Conservation (phyloP, 768 basidiomycete species). For the Boletus patriciae region DNA sequence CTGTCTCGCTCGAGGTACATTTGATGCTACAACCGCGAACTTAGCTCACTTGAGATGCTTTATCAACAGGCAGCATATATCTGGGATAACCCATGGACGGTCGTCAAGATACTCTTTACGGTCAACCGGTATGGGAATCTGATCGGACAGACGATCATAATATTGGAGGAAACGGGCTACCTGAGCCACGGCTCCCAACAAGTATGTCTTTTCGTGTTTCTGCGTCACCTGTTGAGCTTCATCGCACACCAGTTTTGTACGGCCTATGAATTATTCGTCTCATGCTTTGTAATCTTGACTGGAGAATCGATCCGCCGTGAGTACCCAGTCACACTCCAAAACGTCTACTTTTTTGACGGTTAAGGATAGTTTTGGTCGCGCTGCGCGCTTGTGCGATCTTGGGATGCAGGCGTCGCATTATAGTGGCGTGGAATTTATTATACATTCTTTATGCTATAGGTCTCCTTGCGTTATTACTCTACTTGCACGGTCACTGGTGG, state of each 20-base stretch:
- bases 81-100: constrained; percentile 20
- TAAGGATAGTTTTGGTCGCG: constrained; percentile 21
- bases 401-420: constrained; percentile 8
- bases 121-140: constrained; percentile 21
- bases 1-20: constrained; percentile 28
- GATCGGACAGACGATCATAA: constrained; percentile 19
- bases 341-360: neutral
- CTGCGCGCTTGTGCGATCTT: constrained; percentile 27
- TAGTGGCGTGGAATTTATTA: neutral
- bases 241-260: constrained; percentile 16
- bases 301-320: constrained; percentile 26
- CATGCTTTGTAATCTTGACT: constrained; percentile 8
- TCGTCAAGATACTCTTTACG: constrained; percentile 16
- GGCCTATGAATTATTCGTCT: neutral
- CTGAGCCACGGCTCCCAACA: constrained; percentile 13
- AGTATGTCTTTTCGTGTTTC: constrained; percentile 4
- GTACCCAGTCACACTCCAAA: neutral
- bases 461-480: neutral
- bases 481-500: neutral
- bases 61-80: constrained; percentile 14
- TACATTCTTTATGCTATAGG: constrained; percentile 13
- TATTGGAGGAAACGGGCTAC: constrained; percentile 26
- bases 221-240: neutral
- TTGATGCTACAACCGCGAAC: neutral
- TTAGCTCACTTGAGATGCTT: neutral